Evolutionary conservation across 306 rosid species (phyloP).

Genomic region (Citrullus colocynthis): DNA sequence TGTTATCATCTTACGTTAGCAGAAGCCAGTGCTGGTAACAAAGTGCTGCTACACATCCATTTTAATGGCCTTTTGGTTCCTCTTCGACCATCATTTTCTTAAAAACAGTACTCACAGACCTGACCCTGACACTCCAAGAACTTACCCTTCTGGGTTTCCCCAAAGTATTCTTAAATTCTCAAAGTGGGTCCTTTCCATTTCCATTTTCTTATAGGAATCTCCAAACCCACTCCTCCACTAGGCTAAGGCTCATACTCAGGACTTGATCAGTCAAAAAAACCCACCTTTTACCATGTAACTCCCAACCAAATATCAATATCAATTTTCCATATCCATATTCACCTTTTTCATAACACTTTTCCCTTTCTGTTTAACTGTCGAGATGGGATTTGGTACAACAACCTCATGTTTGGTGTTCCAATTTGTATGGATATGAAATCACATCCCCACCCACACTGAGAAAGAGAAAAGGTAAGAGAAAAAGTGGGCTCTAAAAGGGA

Average conservation of each 20-base stretch:
- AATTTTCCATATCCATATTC: neutral
- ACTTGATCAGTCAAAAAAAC: neutral
- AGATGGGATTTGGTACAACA: neutral
- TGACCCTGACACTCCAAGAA: neutral
- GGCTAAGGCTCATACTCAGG: neutral
- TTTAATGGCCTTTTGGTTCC: constrained; percentile 6
- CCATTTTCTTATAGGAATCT: neutral
- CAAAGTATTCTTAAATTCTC: neutral
- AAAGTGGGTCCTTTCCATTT: constrained; percentile 1
- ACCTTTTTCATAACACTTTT: neutral
- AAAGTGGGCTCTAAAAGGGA: neutral
- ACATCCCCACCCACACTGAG: neutral
- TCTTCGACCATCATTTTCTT: neutral
- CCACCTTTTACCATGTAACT: neutral
- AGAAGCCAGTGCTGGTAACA: neutral
- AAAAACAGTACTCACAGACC: neutral
- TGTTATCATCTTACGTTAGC: constrained; percentile 9
- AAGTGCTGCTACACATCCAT: neutral
- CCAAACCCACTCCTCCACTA: neutral
- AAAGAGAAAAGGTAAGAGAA: neutral
- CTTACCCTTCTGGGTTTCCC: neutral
- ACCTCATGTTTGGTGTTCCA: neutral
- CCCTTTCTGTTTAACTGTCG: neutral
- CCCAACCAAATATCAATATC: neutral
- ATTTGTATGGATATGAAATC: constrained; percentile 2